Evolutionary conservation across 768 basidiomycete species (phyloP).

Genomic region (Amanita rimosa): DNA sequence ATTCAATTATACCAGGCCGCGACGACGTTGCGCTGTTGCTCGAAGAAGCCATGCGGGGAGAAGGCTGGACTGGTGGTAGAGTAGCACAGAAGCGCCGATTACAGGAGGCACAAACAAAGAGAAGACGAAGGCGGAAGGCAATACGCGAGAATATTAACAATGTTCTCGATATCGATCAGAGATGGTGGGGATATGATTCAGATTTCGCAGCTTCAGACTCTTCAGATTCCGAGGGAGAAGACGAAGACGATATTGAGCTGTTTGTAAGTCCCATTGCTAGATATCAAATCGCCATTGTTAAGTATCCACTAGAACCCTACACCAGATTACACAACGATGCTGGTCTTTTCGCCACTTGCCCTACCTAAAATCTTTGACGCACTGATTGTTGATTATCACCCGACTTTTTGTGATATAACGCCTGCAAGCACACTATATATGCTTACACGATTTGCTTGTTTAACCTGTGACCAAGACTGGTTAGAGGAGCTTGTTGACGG

Average conservation of each 20-base stretch:
- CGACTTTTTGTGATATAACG: slow-evolving; percentile 62
- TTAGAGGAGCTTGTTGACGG: slow-evolving; percentile 87
- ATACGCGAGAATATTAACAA: slow-evolving; percentile 50
- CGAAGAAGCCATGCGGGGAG: slow-evolving; percentile 78
- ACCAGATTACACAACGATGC: slow-evolving; percentile 75
- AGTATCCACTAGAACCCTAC: slow-evolving; percentile 49
- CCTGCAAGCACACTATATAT: slow-evolving; percentile 91
- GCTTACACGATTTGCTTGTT: slow-evolving; percentile 84
- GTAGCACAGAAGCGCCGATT: slow-evolving; percentile 58
- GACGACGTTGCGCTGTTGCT: slow-evolving; percentile 81
- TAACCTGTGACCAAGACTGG: slow-evolving; percentile 86
- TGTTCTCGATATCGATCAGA: slow-evolving; percentile 41
- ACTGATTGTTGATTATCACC: slow-evolving; percentile 65
- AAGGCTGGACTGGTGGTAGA: slow-evolving; percentile 72
- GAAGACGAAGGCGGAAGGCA: slow-evolving; percentile 38
- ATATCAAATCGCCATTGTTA: slow-evolving; percentile 6
- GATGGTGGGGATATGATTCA: slow-evolving; percentile 57
- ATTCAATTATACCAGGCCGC: slow-evolving; percentile 70
- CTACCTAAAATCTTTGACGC: slow-evolving; percentile 74
- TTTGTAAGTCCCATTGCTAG: slow-evolving; percentile 24
- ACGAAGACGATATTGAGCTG: slow-evolving; percentile 38
- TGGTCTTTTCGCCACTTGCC: slow-evolving; percentile 80
- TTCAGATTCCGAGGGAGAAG: slow-evolving; percentile 29
- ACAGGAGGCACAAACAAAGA: slow-evolving; percentile 46
- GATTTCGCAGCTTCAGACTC: slow-evolving; percentile 28